Evolutionary conservation across 192 early-diverging fungal species (phyloP).

Genomic region (Backusella psychrophila): DNA sequence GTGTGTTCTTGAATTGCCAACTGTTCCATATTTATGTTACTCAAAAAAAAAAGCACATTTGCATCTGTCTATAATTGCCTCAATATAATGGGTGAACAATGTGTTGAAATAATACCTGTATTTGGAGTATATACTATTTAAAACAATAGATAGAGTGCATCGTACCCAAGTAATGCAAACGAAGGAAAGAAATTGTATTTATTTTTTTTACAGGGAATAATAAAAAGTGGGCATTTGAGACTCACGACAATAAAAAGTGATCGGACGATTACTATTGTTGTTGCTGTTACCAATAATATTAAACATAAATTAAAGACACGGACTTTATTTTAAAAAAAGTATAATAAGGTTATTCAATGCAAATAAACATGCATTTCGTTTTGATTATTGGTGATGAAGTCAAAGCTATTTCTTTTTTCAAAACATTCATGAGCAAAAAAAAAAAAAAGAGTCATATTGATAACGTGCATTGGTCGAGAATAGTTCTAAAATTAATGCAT

Average conservation of each 20-base stretch:
- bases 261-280: background rate
- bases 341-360: background rate
- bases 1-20: background rate
- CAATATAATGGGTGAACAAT: background rate
- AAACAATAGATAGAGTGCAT: background rate
- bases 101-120: no score
- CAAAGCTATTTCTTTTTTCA: background rate
- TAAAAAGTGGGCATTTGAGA: background rate
- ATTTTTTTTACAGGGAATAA: background rate
- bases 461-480: background rate
- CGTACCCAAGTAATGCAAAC: background rate
- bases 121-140: no score
- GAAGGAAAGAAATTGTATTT: background rate
- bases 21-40: background rate
- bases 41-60: background rate
- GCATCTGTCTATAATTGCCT: background rate
- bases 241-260: background rate
- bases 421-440: background rate
- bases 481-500: background rate
- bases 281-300: background rate
- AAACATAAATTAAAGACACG: background rate
- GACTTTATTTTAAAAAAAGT: background rate
- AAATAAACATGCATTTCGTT: background rate
- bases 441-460: background rate
- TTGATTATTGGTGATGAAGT: background rate